Conservation (phyloP, 192 early-diverging fungal species). For the Rhizoclosmatium sp. region DNA sequence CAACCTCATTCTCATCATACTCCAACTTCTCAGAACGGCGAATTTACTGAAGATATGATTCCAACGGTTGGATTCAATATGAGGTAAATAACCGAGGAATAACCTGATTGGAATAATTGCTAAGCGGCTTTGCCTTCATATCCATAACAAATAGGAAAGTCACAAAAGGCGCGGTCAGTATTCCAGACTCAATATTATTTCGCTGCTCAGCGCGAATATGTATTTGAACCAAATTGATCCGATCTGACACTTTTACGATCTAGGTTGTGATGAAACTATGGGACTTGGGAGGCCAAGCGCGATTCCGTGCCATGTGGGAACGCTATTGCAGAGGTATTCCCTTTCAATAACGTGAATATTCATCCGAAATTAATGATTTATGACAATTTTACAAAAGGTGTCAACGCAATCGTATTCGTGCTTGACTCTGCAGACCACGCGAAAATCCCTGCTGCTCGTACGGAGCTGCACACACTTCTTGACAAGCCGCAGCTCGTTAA, state of each 20-base stretch:
- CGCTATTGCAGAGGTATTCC: slow-evolving; percentile 64
- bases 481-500: slow-evolving; percentile 92
- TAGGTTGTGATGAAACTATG: slow-evolving; percentile 97
- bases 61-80: slow-evolving; percentile 99
- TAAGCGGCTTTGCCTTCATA: not conserved
- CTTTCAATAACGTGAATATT: not conserved
- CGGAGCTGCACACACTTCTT: slow-evolving; percentile 89
- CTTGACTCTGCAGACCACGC: slow-evolving; percentile 95
- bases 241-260: too few species aligned
- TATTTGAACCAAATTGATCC: too few species aligned
- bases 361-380: not conserved
- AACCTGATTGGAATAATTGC: not conserved
- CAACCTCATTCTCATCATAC: not conserved
- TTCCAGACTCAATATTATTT: not conserved
- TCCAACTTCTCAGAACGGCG: slow-evolving; percentile 45
- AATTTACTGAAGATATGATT: slow-evolving; percentile 78
- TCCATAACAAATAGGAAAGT: too few species aligned
- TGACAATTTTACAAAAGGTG: slow-evolving; percentile 66
- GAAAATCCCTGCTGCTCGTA: slow-evolving; percentile 90
- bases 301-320: slow-evolving; percentile 97
- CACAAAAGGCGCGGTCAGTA: slow-evolving; percentile 58
- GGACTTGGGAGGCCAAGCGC: slow-evolving; percentile 98
- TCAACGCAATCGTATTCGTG: slow-evolving; percentile 99
- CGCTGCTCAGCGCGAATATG: too few species aligned
- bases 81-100: slow-evolving; percentile 70